phyloP scores from a whole-genome alignment of 108 stramenopile genomes.

The Nannochloropsis gaditana region DNA sequence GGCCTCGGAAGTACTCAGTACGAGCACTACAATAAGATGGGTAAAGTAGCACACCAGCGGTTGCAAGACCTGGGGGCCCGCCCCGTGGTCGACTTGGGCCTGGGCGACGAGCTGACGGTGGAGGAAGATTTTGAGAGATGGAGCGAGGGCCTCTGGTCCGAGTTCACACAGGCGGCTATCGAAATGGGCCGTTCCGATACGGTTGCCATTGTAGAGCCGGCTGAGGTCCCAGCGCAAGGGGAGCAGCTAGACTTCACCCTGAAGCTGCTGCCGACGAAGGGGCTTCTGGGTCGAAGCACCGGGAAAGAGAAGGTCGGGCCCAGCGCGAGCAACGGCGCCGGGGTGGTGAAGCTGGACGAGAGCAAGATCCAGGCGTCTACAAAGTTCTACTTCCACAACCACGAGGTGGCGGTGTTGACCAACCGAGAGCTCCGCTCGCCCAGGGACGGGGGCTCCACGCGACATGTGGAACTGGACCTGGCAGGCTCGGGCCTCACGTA shows the following conservation, averaged over 20 bases:
- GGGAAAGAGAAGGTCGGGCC: background rate
- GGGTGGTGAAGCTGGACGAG: background rate
- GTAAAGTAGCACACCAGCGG: constrained; percentile 69
- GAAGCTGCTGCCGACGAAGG: background rate
- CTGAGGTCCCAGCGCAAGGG: background rate
- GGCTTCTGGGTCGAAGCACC: background rate
- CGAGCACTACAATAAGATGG: constrained; percentile 94
- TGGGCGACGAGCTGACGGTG: constrained; percentile 89
- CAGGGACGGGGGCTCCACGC: constrained; percentile 70
- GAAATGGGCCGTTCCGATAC: background rate
- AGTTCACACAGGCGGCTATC: constrained; percentile 40
- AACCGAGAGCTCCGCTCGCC: constrained; percentile 70
- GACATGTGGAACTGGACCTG: constrained; percentile 88
- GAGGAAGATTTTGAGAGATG: constrained; percentile 95
- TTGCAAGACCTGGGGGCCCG: constrained; percentile 67
- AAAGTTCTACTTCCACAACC: constrained; percentile 67
- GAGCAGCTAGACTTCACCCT: background rate
- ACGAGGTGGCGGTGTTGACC: constrained; percentile 62
- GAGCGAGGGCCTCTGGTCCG: constrained; percentile 77
- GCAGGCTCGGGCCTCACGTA: constrained; percentile 62
- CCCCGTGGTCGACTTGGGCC: constrained; percentile 63
- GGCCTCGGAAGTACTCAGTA: constrained; percentile 96
- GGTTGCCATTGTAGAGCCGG: constrained; percentile 26
- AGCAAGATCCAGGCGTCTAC: constrained; percentile 55
- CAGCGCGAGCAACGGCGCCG: constrained; percentile 36